Evolutionary conservation across 345 rosid species (phyloP).

Genomic region (Isatis tinctoria): DNA sequence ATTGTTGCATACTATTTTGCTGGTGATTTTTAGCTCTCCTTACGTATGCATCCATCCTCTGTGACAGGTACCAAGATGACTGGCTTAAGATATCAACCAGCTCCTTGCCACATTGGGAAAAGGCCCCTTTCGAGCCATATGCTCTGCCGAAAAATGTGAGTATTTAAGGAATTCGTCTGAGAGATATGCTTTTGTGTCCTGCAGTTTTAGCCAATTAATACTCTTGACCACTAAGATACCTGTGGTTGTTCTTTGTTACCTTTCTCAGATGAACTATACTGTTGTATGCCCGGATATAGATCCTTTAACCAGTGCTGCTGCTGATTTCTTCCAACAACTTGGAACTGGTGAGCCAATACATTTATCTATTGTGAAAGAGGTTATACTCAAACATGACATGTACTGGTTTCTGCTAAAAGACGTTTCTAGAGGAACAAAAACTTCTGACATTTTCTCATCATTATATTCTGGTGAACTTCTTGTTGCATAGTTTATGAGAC

Average conservation of each 20-base stretch:
- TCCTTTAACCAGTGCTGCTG: slow-evolving; percentile 85
- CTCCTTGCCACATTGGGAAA: slow-evolving; percentile 90
- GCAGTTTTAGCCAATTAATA: background rate
- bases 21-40: background rate
- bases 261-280: slow-evolving; percentile 68
- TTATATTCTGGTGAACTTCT: slow-evolving; percentile 9
- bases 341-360: slow-evolving; percentile 69
- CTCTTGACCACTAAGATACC: slow-evolving; percentile 1
- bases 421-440: background rate
- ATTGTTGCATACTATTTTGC: background rate
- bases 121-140: slow-evolving; percentile 97
- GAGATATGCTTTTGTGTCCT: slow-evolving; percentile 7
- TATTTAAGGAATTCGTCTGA: background rate
- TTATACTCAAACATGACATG: background rate
- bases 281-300: slow-evolving; percentile 96
- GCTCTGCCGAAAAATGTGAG: slow-evolving; percentile 83
- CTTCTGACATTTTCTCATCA: background rate
- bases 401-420: slow-evolving; percentile 1
- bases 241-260: slow-evolving; percentile 6
- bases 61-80: slow-evolving; percentile 91
- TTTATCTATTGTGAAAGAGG: slow-evolving; percentile 8
- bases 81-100: slow-evolving; percentile 90
- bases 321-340: slow-evolving; percentile 95
- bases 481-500: slow-evolving; percentile 77
- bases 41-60: slow-evolving; percentile 9